Percentiles rank a stretch among this genome's conserved stretches.
These are phyloP conservation scores for Arabis hirsuta DNA, from an alignment of 345 rosid species.

Conservation along the genomic window DNA sequence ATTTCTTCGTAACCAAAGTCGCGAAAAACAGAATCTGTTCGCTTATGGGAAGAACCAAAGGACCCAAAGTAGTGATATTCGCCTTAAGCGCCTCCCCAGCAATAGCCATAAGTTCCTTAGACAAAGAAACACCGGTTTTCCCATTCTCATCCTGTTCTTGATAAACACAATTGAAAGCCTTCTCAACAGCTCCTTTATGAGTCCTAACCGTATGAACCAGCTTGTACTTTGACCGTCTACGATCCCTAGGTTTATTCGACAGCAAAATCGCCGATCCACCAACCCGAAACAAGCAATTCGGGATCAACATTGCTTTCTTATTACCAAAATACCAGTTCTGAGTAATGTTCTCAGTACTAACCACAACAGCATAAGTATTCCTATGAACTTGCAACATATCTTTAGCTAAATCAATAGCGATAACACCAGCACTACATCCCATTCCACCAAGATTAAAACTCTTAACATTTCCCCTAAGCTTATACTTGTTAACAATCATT, in stretches of 20 bases:
- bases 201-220: slow-evolving; percentile 87
- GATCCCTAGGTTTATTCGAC: slow-evolving; percentile 63
- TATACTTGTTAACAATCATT: slow-evolving; percentile 87
- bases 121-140: slow-evolving; percentile 82
- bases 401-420: slow-evolving; percentile 78
- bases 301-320: slow-evolving; percentile 84
- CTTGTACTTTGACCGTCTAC: slow-evolving; percentile 74
- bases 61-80: slow-evolving; percentile 86
- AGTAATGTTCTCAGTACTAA: slow-evolving; percentile 87
- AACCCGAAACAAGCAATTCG: slow-evolving; percentile 85
- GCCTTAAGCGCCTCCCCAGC: slow-evolving; percentile 90
- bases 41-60: slow-evolving; percentile 86
- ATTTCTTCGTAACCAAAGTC: slow-evolving; percentile 66
- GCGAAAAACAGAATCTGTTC: slow-evolving; percentile 85
- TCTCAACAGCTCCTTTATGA: slow-evolving; percentile 88
- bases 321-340: slow-evolving; percentile 97
- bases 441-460: slow-evolving; percentile 85
- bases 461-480: slow-evolving; percentile 72
- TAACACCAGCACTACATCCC: slow-evolving; percentile 97
- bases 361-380: slow-evolving; percentile 84
- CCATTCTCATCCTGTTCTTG: slow-evolving; percentile 88
- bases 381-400: slow-evolving; percentile 89
- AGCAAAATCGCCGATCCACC: slow-evolving; percentile 79
- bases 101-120: slow-evolving; percentile 89
- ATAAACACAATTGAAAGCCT: slow-evolving; percentile 79